A percentile compares a stretch with the other conserved stretches of the same genome.
These are phyloP conservation scores for Yamadazyma insecticola DNA, from an alignment of 805 yeast genomes.

Conservation along the genomic window DNA sequence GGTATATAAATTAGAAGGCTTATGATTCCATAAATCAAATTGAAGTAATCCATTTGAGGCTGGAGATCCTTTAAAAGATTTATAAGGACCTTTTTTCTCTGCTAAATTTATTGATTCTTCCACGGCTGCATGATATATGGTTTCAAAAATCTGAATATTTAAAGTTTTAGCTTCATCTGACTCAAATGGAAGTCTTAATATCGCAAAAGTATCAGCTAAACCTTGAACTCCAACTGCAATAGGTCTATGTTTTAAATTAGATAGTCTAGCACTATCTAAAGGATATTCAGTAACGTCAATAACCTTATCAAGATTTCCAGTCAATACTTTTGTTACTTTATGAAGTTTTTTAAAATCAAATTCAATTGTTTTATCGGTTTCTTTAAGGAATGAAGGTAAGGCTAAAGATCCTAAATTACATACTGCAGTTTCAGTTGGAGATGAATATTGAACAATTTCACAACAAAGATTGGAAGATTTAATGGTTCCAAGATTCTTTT, in stretches of 20 bases:
- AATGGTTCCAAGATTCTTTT: constrained; percentile 86
- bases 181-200: constrained; percentile 80
- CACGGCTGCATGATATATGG: constrained; percentile 89
- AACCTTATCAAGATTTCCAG: constrained; percentile 72
- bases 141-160: constrained; percentile 86
- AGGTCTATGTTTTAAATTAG: constrained; percentile 85
- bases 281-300: constrained; percentile 89
- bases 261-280: constrained; percentile 63
- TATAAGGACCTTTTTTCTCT: constrained; percentile 60
- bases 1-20: constrained; percentile 70
- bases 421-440: constrained; percentile 91
- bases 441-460: constrained; percentile 89
- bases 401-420: constrained; percentile 93
- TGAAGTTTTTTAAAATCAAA: constrained; percentile 77
- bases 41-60: constrained; percentile 82
- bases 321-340: constrained; percentile 68
- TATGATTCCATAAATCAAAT: constrained; percentile 79
- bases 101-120: constrained; percentile 88
- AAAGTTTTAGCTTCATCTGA: constrained; percentile 70
- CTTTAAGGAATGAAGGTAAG: constrained; percentile 65
- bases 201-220: constrained; percentile 82
- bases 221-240: constrained; percentile 99
- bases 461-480: constrained; percentile 93
- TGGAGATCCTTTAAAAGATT: constrained; percentile 79
- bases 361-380: constrained; percentile 34